phyloP scores from a whole-genome alignment of 257 asterid genomes.

The Verbascum thapsus region DNA sequence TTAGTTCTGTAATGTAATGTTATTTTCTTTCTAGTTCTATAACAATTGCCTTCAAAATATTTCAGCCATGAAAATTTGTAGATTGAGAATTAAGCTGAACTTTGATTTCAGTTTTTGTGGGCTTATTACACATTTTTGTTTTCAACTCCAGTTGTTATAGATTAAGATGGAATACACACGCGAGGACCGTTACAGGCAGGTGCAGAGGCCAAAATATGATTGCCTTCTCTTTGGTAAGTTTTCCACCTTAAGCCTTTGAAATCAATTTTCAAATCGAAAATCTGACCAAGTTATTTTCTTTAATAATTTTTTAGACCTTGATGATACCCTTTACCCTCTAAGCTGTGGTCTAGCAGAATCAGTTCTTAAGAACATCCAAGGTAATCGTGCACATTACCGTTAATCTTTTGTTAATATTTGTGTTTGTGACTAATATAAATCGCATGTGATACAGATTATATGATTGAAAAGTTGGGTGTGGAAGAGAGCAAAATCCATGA shows the following conservation, averaged over 20 bases:
- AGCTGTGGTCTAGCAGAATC: slow-evolving; percentile 70
- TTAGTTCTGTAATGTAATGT: no score
- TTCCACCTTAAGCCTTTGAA: slow-evolving; percentile 2
- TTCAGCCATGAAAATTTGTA: slow-evolving; percentile 32
- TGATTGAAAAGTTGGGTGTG: slow-evolving; percentile 80
- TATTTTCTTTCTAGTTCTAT: no score
- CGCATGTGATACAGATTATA: slow-evolving; percentile 50
- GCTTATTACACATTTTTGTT: slow-evolving; percentile 39
- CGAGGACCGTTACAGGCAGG: slow-evolving; percentile 63
- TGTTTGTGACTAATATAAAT: slow-evolving; percentile 18
- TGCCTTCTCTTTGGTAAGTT: slow-evolving; percentile 89
- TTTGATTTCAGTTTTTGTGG: slow-evolving; percentile 27
- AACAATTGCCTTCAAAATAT: neutral
- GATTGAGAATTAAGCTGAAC: slow-evolving; percentile 31
- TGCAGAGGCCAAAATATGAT: slow-evolving; percentile 73
- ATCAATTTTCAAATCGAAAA: slow-evolving; percentile 16
- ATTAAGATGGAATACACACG: slow-evolving; percentile 58
- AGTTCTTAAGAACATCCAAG: slow-evolving; percentile 73
- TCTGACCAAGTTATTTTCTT: slow-evolving; percentile 1
- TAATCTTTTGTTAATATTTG: neutral
- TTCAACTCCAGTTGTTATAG: no score
- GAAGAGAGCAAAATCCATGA: slow-evolving; percentile 65
- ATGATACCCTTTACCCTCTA: slow-evolving; percentile 94
- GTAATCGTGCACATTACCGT: slow-evolving; percentile 35
- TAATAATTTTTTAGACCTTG: slow-evolving; percentile 61